phyloP scores from a whole-genome alignment of 2,329 filamentous ascomycete genomes.

The Keithomyces neogunnii region DNA sequence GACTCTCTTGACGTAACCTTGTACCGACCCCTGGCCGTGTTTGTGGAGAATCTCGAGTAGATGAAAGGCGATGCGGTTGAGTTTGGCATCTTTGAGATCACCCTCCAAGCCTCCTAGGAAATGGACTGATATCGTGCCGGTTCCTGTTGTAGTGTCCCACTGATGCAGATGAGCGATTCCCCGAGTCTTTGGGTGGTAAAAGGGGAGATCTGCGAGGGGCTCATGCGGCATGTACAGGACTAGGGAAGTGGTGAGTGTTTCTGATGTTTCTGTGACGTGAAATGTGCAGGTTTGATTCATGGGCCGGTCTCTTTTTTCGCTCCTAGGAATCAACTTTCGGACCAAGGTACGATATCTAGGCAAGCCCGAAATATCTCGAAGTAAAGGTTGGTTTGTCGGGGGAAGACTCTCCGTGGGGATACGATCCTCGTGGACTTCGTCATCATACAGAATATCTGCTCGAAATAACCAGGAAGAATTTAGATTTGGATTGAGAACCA shows the following conservation, averaged over 20 bases:
- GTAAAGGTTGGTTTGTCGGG: constrained; percentile 3
- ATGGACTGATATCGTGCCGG: constrained; percentile 50
- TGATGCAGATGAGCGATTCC: constrained; percentile 70
- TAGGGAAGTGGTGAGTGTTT: constrained; percentile 19
- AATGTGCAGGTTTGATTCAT: constrained; percentile 79
- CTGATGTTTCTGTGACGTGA: constrained; percentile 33
- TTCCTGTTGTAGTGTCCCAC: constrained; percentile 36
- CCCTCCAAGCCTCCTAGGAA: constrained; percentile 42
- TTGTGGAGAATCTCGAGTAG: constrained; percentile 63
- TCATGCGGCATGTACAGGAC: constrained; percentile 76
- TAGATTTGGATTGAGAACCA: constrained; percentile 72
- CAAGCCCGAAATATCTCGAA: constrained; percentile 16
- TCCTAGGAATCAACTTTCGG: constrained; percentile 72
- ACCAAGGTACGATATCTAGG: constrained; percentile 56
- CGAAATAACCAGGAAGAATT: constrained; percentile 72
- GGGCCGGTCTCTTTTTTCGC: constrained; percentile 63
- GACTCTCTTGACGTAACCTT: constrained; percentile 71
- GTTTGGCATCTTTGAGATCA: constrained; percentile 31
- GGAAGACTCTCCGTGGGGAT: not conserved
- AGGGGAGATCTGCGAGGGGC: constrained; percentile 59
- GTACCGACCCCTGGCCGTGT: constrained; percentile 56
- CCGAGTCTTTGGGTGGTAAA: constrained; percentile 75
- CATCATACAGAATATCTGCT: constrained; percentile 57
- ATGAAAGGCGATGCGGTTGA: constrained; percentile 59
- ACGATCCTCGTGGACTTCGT: constrained; percentile 11